Base-by-base conservation (phyloP, 1,139 yeast species). In the Spencermartinsiella ligniputridi region DNA sequence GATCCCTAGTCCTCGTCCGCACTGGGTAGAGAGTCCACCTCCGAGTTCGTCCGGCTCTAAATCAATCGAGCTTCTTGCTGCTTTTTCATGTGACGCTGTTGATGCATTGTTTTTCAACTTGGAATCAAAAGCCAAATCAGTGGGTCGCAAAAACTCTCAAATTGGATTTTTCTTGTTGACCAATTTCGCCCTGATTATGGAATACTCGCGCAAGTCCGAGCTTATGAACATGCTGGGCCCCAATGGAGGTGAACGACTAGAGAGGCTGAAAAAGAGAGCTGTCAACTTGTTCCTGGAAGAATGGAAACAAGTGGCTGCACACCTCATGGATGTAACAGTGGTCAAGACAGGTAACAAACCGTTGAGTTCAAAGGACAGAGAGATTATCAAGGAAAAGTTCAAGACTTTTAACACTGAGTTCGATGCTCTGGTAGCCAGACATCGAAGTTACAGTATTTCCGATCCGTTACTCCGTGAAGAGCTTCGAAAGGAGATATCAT, bases 311-410 rank as follows among this genome's bases (percentile, higher is more conserved):
- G 81, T 88, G 19, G 89, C 96, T 4, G 74, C 83, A 21, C 75
- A 78, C 44, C 74, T 90, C 44, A 81, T 90, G 70, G 73, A 72
- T 71, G 46, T 56, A 9, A 64, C 67, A 0, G 53, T 59, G 3
- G 56, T 59, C 8, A 49, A 53, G 19, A 58, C 56, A n/a, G 56
- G 48, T 17, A 50, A 41, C 27, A 55, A 56, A 40, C 56, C 41
- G 44, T 61, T 48, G 40, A 57, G 46, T 49, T 61, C 52, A 66
- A 90, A 89, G 58, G 95, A 90, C 53, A 79, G 81, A 51, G 97
- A 89, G 42, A 79, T 76, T 46, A 79, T 90, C 47, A 94, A 92
- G 60, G 97, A 92, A 49, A 81, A 87, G 58, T 90, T 89, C 69
- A 78, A 76, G 53, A 78, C 71, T 46, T 90, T 92, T 67, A 90